Evolutionary conservation across 106 monocot genomes (phyloP), one percentile per base, ranked within the genome.

Genomic region (Allium fistulosum): DNA sequence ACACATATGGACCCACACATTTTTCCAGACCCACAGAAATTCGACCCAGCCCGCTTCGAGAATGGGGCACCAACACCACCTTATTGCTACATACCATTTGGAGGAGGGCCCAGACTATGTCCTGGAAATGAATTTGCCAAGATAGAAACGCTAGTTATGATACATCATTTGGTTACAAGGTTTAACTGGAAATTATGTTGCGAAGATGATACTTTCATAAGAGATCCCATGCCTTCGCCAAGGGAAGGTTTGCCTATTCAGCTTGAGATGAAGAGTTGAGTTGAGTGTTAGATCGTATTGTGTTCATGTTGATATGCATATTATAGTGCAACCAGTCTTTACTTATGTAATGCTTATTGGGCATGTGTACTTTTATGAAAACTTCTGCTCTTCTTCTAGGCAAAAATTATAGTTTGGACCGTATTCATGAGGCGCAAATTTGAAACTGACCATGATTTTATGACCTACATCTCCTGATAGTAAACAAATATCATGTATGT

Each of bases 151-250:
- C 52, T 79, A 8, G 59, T 75, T 4, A 70, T 46, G 27, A 74
- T 79, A 62, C 71, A 83, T 22, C 46, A 83, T 18, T 7, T 75
- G 14, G 75, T 78, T 26, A 75, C 62, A 4, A 12, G 57, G 13
- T 79, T 78, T 56, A 71, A 52, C 17, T 79, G 79, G 79, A 63
- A 46, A 4, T 53, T 75, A 11, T 75, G 61, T 12, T 46, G 68
- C 26, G 12, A 63, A 68, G 63, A 63, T 7, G 67, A 72, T 46
- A 14, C 26, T 14, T 72, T 75, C 17, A 4, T 14, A 16, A 71
- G 78, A 46, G 71, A 78, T 75, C 83, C 83, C 2, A 26, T 79
- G 62, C 74, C 82, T 8, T 67, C 70, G 2, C 78, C 74, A 15
- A 7, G 7, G 6, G 48, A 48, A 49, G 64, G 64, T 1, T 48